phyloP scores from a whole-genome alignment of 164 flowering plant species.

The Vitis cinerea region DNA sequence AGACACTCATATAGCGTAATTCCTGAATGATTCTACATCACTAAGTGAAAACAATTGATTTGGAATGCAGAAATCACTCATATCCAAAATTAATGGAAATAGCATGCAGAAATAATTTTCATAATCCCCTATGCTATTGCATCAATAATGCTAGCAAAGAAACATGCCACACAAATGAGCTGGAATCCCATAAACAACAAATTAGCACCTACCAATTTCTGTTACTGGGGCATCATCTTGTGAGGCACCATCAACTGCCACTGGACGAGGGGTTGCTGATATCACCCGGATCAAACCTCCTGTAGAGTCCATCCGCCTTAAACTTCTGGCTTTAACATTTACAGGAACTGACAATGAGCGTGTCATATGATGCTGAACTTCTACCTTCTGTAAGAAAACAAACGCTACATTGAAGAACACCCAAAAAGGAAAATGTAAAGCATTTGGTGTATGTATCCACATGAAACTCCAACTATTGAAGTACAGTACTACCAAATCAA shows the following conservation, averaged over 20 bases:
- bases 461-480: background rate
- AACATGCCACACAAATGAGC: background rate
- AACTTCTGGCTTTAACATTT: constrained; percentile 51
- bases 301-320: constrained; percentile 52
- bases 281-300: constrained; percentile 65
- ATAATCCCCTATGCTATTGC: too few species aligned
- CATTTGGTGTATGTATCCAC: background rate
- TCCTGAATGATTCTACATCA: too few species aligned
- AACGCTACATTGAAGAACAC: constrained; percentile 6
- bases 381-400: constrained; percentile 42
- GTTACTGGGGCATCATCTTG: constrained; percentile 30
- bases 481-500: background rate
- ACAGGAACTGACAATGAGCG: constrained; percentile 78
- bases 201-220: constrained; percentile 39
- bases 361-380: constrained; percentile 42
- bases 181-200: background rate
- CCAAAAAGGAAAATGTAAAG: background rate
- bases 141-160: too few species aligned
- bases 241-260: constrained; percentile 29
- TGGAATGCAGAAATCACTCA: too few species aligned
- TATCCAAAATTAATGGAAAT: too few species aligned
- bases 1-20: too few species aligned
- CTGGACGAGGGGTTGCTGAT: constrained; percentile 49
- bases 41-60: too few species aligned
- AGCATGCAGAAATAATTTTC: too few species aligned